Base-by-base conservation (phyloP, 768 basidiomycete species). In the Psilocybe cubensis region DNA sequence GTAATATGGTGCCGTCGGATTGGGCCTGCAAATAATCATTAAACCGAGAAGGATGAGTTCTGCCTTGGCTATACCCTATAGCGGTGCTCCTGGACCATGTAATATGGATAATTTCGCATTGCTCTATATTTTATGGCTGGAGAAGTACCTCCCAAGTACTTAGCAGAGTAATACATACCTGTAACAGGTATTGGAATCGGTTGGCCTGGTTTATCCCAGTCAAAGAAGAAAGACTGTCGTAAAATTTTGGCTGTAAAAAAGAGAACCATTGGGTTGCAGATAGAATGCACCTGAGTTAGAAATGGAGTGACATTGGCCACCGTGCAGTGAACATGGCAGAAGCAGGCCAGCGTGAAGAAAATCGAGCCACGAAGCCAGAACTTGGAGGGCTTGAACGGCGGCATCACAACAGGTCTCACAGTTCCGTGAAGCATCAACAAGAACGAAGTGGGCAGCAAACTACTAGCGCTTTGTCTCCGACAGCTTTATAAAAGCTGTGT, bases 1-100 rank as follows among this genome's bases (percentile, higher is more conserved):
- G 64, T 70, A 83, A 66, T 85, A 87, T 14, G 86, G 86, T 4
- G 83, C 76, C 5, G 68, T 69, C 3, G 83, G 82, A 61, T 81
- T 79, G 7, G 83, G 84, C 4, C 86, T 87, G 49, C 18, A 11
- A 44, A 48, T 7, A 38, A 17, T 38, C 27, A n/a, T 60, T 1
- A 57, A 54, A 44, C 31, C 59, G 35, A 42, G 54, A 21, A 51
- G 44, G 18, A 14, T 23, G 6, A 31, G 41, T 51, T 29, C 44
- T n/a, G n/a, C n/a, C n/a, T n/a, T n/a, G 24, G 8, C 56, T 67
- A 28, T 59, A 81, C 80, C 80, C 80, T 24, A 70, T 72, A 20
- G 76, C 77, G 24, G 61, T 57, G 10, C 73, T 65, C 42, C 81
- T 67, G 28, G 62, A 59, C 80, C 80, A 83, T 33, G 62, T 71